Base-by-base conservation (phyloP, 2,329 filamentous ascomycete species). In the Emmonsiellopsis sp. region DNA sequence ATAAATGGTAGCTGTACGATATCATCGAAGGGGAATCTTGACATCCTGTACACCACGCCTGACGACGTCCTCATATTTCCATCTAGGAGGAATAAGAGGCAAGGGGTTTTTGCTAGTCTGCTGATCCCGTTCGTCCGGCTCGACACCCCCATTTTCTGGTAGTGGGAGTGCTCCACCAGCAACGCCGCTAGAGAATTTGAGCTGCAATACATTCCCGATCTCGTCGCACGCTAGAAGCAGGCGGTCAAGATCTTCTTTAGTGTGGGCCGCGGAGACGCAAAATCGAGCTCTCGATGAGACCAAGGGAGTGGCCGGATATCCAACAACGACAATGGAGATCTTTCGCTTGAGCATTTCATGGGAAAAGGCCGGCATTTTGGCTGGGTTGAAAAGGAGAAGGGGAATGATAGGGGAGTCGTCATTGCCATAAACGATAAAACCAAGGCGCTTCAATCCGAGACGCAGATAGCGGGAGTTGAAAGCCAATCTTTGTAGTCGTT, bases 391-490 rank as follows among this genome's bases (percentile, higher is more conserved):
- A 32, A 98, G 83, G 65, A 95, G 81, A 60, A 98, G 72, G 52
- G 93, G 93, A 62, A 98, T 90, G 62, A 98, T 97, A 53, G 93
- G 93, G 5, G 91, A 96, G 73, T 98, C 93, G 66, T 98, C 93
- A 69, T 97, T 91, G 57, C 93, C 93, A 67, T 94, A 96, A 52
- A 96, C 86, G 66, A 98, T 98, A 74, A 90, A 92, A 49, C 93
- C 93, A 51, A 98, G 84, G 61, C 93, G 88, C 79, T 98, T 98
- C 64, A 98, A 82, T 60, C 93, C 93, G 32, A 98, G 84, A 55
- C 93, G 88, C n/a, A 98, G 87, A 69, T 98, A 98, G 46, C 93
- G 85, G 21, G 91, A 96, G 79, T 98, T 98, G 80, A 97, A 98
- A 49, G 92, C 91, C 61, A 98, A 87, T 62, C 93, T 86, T 73